Evolutionary conservation across 495 filamentous ascomycete species (phyloP).

Genomic region (Penicillium maclennaniae): DNA sequence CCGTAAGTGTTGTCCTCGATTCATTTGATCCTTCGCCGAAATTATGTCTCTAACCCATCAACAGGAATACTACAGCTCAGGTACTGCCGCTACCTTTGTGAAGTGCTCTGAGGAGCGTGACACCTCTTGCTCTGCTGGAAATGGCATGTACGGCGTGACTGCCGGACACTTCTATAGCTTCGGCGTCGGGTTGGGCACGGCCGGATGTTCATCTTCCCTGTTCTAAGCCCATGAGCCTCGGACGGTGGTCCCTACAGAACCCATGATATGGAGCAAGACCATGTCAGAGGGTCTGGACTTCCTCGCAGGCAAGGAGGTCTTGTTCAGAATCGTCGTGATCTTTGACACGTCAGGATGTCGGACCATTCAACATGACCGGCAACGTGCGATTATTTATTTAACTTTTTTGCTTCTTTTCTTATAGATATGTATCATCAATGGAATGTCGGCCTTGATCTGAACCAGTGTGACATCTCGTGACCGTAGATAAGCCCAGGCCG

Average conservation of each 20-base stretch:
- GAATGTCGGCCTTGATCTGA: background rate
- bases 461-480: background rate
- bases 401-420: background rate
- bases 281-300: background rate
- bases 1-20: constrained; percentile 13
- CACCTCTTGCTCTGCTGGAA: constrained; percentile 30
- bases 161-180: constrained; percentile 31
- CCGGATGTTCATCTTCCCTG: constrained; percentile 17
- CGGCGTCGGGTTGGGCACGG: constrained; percentile 22
- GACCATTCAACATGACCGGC: constrained; percentile 12
- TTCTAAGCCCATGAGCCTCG: background rate
- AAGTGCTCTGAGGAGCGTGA: constrained; percentile 31
- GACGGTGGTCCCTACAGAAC: background rate
- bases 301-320: constrained; percentile 6
- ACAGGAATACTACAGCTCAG: constrained; percentile 35
- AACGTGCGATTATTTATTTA: background rate
- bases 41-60: background rate
- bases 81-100: constrained; percentile 12
- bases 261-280: background rate
- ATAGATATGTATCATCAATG: background rate
- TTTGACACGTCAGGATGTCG: background rate
- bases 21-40: background rate
- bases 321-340: background rate
- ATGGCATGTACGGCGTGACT: constrained; percentile 26
- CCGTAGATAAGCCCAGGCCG: background rate